Evolutionary conservation across 345 rosid genomes (phyloP), one percentile per base, ranked within the genome.

Genomic region (Viola odorata): DNA sequence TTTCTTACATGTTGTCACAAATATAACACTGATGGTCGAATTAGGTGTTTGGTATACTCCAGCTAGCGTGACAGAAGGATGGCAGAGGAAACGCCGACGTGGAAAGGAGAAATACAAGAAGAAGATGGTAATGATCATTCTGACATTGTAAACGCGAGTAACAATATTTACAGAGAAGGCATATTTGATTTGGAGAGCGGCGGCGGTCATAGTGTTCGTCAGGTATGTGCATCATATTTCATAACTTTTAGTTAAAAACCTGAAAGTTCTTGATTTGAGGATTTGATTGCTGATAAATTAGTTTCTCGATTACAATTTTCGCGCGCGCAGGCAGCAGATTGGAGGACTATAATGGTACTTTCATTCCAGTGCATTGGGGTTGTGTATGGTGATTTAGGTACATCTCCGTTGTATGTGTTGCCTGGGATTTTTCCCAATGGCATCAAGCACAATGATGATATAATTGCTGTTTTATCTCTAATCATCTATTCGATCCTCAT

Each of bases 331-430:
- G 47, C 47, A 44, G 47, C 47, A 44, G 23, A 53, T 36, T 73
- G 66, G 76, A 5, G 36, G 14, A 49, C 39, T 45, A 10, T 58
- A 1, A 4, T 58, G 60, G 50, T 57, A 45, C 51, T 75, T 11
- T 73, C 77, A 23, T 66, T 75, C 52, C 78, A 79, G 16, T 63
- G 78, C 64, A 63, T 73, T 4, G 80, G 83, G 9, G 48, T 79
- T 3, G 80, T 79, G 7, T 79, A 72, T 37, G 83, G 80, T 0
- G 80, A 79, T 40, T 15, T 75, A 4, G 80, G 80, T 2, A 75
- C 80, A 1, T 69, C 73, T 32, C 78, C 81, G 4, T 60, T 77
- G 7, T 70, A 74, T 8, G 70, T 67, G 42, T 2, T 63, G 8
- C 38, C 75, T 0, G 39, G 73, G 16, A 53, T 60, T 16, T 77